phyloP scores from a whole-genome alignment of 208 protist genomes.

The Wallacemonas sp. region DNA sequence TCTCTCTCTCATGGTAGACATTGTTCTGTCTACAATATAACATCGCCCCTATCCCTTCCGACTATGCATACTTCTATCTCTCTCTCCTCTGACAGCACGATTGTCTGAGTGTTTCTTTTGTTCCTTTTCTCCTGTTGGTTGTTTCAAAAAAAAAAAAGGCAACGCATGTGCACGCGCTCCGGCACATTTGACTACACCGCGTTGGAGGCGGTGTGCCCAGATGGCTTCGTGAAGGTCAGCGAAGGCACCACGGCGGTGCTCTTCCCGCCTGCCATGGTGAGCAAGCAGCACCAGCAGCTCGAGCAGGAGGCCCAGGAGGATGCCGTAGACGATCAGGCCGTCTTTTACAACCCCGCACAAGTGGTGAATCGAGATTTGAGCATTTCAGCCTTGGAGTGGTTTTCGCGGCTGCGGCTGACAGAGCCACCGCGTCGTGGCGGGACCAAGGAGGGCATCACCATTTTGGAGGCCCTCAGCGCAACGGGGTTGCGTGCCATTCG shows the following conservation, averaged over 20 bases:
- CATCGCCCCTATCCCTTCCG: too few relatives aligned
- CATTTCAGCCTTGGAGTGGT: slow-evolving; percentile 92
- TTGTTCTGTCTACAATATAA: too few relatives aligned
- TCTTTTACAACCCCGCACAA: slow-evolving; percentile 98
- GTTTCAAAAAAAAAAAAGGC: neutral
- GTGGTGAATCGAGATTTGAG: slow-evolving; percentile 98
- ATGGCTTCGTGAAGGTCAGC: slow-evolving; percentile 64
- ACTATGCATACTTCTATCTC: too few relatives aligned
- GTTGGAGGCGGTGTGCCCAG: slow-evolving; percentile 47
- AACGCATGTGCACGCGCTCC: slow-evolving; percentile 39
- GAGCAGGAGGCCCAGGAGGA: slow-evolving; percentile 15
- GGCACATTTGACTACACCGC: slow-evolving; percentile 66
- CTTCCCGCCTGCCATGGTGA: slow-evolving; percentile 60
- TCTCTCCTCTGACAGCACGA: too few relatives aligned
- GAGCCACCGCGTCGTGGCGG: slow-evolving; percentile 69
- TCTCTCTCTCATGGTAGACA: too few relatives aligned
- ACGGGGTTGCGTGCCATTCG: slow-evolving; percentile 97
- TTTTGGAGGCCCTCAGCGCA: slow-evolving; percentile 98
- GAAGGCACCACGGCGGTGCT: slow-evolving; percentile 83
- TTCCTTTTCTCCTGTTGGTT: neutral
- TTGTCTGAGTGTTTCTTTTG: neutral
- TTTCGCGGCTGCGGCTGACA: slow-evolving; percentile 42
- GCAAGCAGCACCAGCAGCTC: slow-evolving; percentile 17
- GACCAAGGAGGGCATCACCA: slow-evolving; percentile 81
- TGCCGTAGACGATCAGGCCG: slow-evolving; percentile 70